Percentiles rank a stretch among this genome's conserved stretches.
These are phyloP conservation scores for Colletotrichum endophyticum DNA, from an alignment of 2,329 filamentous ascomycete genomes.

Conservation along the genomic window DNA sequence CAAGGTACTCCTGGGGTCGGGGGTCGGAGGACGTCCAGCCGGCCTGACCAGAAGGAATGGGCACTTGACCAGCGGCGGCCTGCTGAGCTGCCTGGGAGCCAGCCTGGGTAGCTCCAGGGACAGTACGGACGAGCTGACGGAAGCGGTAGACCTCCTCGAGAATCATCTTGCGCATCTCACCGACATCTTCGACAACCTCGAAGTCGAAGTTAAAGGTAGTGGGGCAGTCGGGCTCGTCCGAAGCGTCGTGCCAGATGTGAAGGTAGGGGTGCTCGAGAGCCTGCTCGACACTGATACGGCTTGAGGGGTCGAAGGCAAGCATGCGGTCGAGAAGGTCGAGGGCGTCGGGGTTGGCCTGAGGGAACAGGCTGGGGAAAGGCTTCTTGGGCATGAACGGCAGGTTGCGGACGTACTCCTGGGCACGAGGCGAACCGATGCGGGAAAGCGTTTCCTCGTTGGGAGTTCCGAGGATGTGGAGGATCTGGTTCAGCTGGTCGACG, in stretches of 20 bases:
- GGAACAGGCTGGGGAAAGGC: slow-evolving; percentile 86
- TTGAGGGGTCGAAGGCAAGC: slow-evolving; percentile 95
- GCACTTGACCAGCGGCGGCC: slow-evolving; percentile 48
- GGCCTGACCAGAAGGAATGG: slow-evolving; percentile 53
- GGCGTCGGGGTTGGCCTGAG: slow-evolving; percentile 92
- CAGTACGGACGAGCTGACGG: slow-evolving; percentile 66
- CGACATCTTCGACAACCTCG: slow-evolving; percentile 94
- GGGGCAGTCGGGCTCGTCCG: slow-evolving; percentile 92
- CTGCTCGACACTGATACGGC: slow-evolving; percentile 91
- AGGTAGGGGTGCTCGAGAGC: slow-evolving; percentile 97
- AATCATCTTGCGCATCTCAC: slow-evolving; percentile 96
- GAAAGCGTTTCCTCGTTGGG: slow-evolving; percentile 93
- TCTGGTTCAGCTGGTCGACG: slow-evolving; percentile 99
- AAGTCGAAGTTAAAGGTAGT: slow-evolving; percentile 98
- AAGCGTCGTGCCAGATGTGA: slow-evolving; percentile 97
- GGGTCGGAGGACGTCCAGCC: slow-evolving; percentile 67
- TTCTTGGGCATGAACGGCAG: slow-evolving; percentile 94
- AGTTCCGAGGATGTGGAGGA: slow-evolving; percentile 95
- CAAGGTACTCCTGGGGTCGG: slow-evolving; percentile 62
- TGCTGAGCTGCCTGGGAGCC: slow-evolving; percentile 38
- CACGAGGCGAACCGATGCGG: slow-evolving; percentile 92
- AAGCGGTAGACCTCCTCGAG: slow-evolving; percentile 92
- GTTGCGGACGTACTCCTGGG: slow-evolving; percentile 98
- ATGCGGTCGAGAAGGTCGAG: slow-evolving; percentile 95
- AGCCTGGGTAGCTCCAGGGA: slow-evolving; percentile 40